phyloP scores from a whole-genome alignment of 2,329 filamentous ascomycete species.

The Colletotrichum gloeosporioides region DNA sequence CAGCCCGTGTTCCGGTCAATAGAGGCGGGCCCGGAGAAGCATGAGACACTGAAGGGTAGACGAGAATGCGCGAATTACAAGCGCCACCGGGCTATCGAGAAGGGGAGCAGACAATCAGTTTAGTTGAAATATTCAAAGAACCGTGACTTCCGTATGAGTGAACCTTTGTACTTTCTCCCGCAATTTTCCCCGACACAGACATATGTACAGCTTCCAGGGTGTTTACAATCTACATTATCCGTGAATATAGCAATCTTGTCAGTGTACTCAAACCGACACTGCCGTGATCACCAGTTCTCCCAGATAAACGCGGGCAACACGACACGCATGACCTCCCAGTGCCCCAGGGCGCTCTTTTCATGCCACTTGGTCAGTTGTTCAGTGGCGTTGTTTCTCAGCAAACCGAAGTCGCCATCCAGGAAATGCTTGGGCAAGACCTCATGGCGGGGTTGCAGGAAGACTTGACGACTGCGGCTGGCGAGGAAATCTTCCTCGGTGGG shows the following conservation, averaged over 20 bases:
- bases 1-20: neutral
- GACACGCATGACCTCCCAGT: slow-evolving; percentile 91
- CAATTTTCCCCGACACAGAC: neutral
- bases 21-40: neutral
- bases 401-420: slow-evolving; percentile 47
- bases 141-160: neutral
- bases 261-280: neutral
- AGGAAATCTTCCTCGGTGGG: slow-evolving; percentile 72
- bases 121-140: neutral
- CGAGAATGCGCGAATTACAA: neutral
- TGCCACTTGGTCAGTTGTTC: slow-evolving; percentile 74
- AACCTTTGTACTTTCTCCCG: neutral
- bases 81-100: neutral
- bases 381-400: slow-evolving; percentile 70
- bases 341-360: slow-evolving; percentile 76
- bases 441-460: slow-evolving; percentile 74
- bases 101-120: neutral
- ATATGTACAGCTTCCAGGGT: neutral
- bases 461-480: slow-evolving; percentile 70
- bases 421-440: slow-evolving; percentile 67
- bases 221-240: neutral
- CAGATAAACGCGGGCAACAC: slow-evolving; percentile 81
- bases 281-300: slow-evolving; percentile 76
- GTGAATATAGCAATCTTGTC: neutral
- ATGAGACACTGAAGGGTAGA: neutral